Base-by-base conservation (phyloP, 768 basidiomycete genomes). In the Hysterangium stoloniferum region DNA sequence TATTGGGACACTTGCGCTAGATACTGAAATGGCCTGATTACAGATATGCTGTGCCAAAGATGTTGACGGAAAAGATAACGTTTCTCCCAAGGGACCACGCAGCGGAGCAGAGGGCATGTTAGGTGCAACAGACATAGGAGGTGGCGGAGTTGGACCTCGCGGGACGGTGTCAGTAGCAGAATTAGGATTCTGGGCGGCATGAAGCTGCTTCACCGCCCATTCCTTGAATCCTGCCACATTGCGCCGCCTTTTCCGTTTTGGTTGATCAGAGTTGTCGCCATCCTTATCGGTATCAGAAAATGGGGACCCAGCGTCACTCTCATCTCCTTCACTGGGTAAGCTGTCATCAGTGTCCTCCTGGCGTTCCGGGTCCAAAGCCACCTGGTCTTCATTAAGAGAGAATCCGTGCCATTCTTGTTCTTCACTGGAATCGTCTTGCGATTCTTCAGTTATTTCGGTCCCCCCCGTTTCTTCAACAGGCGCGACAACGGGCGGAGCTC, bases 161-260 rank as follows among this genome's bases (percentile, higher is more conserved):
- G 35, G 45, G 48, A 20, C 20, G 24, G 36, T 57, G 48, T 40
- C 55, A 11, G 71, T 68, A 29, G 64, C 55, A 22, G 51, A 29
- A n/a, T 52, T 59, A 40, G 75, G 70, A 34, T 62, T 64, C 57
- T 78, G 78, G 17, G 66, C 74, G 3, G 57, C 60, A 45, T 71
- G 80, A 45, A 88, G 73, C 61, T 96, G 92, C 48, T 84, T 77
- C 54, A 82, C 61, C 0, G 93, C 94, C 94, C 94, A 96, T 34
- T 82, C 73, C 63, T 96, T 96, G 76, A 96, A 97, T 6, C 78
- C 76, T 3, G 8, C 55, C 56, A 17, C 55, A 52, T 24, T 57
- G 57, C 19, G 56, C 59, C 24, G 60, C 65, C 55, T 8, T 58
- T 62, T 5, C 55, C 55, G 35, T 54, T 49, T 29, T 17, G 36